Conservation (phyloP, 495 filamentous ascomycete genomes). For the Corynascus novoguineensis region DNA sequence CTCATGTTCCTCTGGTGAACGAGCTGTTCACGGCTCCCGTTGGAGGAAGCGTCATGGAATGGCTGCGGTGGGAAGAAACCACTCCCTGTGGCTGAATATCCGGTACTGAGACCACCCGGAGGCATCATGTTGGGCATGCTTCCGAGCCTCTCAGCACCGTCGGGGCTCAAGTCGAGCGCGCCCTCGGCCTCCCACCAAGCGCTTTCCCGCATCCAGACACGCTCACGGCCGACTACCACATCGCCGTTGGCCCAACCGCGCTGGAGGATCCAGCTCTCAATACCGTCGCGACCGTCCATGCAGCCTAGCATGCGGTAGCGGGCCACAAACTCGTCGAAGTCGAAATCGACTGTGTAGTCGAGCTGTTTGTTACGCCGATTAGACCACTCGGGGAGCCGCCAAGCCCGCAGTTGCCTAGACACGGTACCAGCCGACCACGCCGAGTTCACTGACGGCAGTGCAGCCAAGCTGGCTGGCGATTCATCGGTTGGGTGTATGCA, state of each 20-base stretch:
- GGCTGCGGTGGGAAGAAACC: constrained; percentile 64
- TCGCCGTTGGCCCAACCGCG: constrained; percentile 98
- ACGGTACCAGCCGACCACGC: constrained; percentile 89
- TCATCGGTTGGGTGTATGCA: constrained; percentile 89
- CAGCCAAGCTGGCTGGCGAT: constrained; percentile 60
- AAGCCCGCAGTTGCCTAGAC: constrained; percentile 84
- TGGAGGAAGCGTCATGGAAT: constrained; percentile 53
- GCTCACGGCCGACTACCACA: constrained; percentile 80
- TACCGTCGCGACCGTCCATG: constrained; percentile 82
- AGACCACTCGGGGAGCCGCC: constrained; percentile 93
- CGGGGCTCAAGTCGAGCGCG: constrained; percentile 87
- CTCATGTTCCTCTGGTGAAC: constrained; percentile 59
- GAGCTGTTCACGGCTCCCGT: constrained; percentile 67
- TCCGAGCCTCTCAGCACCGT: constrained; percentile 35
- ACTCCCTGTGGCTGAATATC: constrained; percentile 59
- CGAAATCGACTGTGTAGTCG: constrained; percentile 97
- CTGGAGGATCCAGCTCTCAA: constrained; percentile 92
- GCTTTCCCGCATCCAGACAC: constrained; percentile 90
- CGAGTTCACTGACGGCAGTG: constrained; percentile 54
- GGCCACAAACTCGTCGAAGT: constrained; percentile 81
- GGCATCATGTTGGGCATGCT: constrained; percentile 47
- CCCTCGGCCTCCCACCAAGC: constrained; percentile 98
- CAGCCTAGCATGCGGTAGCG: constrained; percentile 82
- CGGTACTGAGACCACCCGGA: constrained; percentile 49
- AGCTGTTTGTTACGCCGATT: constrained; percentile 85